Base-by-base conservation (phyloP, 768 basidiomycete species). In the Macrolepiota fuliginosa region DNA sequence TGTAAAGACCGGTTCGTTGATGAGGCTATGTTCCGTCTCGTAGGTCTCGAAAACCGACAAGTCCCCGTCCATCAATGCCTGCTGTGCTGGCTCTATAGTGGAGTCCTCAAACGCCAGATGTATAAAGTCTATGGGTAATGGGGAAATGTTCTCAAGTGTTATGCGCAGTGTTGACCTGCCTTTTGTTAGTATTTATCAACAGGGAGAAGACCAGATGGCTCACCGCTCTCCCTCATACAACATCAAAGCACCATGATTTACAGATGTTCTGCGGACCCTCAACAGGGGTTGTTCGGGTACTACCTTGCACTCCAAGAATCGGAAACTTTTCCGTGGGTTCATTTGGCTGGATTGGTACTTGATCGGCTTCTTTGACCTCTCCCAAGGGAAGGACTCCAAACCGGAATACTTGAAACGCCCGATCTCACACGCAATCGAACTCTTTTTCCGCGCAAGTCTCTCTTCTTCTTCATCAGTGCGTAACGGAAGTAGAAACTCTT, bases 241-340 rank as follows among this genome's bases (percentile, higher is more conserved):
- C 93, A 97, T 96, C 25, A 98, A 77, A 0, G 96, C 94, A 1
- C 94, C 94, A 66, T 97, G 94, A 1, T 91, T 96, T 22, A 97
- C 76, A n/a, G 92, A 93, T 15, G 90, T 92, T 69, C 92, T 80
- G 58, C 92, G 83, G 71, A 99, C 89, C 63, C 93, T 85, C 58
- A 98, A 77, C 35, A 95, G 73, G 9, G 97, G 97, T 69, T 95
- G 92, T 67, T 93, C 89, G 1, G 90, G 88, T 19, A 96, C 85
- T 19, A 98, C 92, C 39, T 82, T 79, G 72, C 90, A 96, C 69
- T 95, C 87, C 68, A 96, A 70, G 69, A 90, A 96, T 64, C 76
- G 79, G 40, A 79, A 70, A 51, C 73, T 60, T 25, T 65, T 63
- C 50, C 64, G 74, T 60, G 71, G 62, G 63, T 67, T 63, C 36